Base-by-base conservation (phyloP, 306 rosid species). In the Vachellia pachyceras region DNA sequence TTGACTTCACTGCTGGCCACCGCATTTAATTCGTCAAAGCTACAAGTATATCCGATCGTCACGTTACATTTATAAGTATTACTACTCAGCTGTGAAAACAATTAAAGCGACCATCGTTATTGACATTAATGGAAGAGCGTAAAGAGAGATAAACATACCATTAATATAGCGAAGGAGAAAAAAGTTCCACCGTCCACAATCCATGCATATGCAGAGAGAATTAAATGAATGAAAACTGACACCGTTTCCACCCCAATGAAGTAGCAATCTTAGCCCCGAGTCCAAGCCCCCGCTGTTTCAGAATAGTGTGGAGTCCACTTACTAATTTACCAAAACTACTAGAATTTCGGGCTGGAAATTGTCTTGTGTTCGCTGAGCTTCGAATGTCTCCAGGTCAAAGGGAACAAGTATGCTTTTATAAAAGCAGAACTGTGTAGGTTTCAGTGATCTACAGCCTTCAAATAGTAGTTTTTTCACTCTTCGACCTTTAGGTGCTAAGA, bases 371-470 rank as follows among this genome's bases (percentile, higher is more conserved):
- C 41, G 60, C 72, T 75, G 50, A 44, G 70, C 65, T 33, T 25
- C 60, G 17, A 63, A 60, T 37, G 15, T 39, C 77, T 54, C 64
- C 39, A 10, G 69, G 44, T 72, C 71, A 67, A 79, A 41, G 55
- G 72, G 29, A 63, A 76, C 73, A 68, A 70, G 77, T 63, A 22
- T 65, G 57, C 44, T 63, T 4, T 42, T 23, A 70, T 20, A 77
- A 77, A 78, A 82, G 54, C 47, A 5, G 40, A 60, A 73, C 75
- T 75, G 69, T 70, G 40, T 45, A 68, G 52, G 6, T 77, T 73
- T 61, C 12, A 33, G 73, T 80, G 33, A 75, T 75, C 66, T 45
- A 81, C 69, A 81, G 67, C 73, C 75, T 63, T 64, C 20, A 76
- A 76, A 71, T 14, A 18, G 10, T 55, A 55, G 14, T 52, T 52